Evolutionary conservation across 139 green algal genomes (phyloP).

Genomic region (Picocystis salinarum): DNA sequence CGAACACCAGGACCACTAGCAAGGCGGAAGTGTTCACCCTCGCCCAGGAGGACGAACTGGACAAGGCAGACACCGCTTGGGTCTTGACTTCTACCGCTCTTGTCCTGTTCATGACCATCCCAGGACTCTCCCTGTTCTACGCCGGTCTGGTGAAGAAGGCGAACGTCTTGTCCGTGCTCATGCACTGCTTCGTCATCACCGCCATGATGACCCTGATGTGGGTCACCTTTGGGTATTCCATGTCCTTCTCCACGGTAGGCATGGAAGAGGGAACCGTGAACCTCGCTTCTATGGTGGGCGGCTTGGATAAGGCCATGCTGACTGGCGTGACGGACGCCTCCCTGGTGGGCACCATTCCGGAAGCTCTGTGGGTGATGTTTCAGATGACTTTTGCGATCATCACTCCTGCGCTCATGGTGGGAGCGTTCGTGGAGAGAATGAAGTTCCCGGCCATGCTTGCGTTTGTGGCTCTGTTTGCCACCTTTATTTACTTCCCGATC

Average conservation of each 20-base stretch:
- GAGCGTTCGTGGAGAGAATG: slow-evolving; percentile 18
- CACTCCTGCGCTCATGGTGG: slow-evolving; percentile 19
- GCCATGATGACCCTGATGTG: slow-evolving; percentile 16
- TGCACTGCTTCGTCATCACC: slow-evolving; percentile 13
- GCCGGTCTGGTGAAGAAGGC: slow-evolving; percentile 15
- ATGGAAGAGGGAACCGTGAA: slow-evolving; percentile 3
- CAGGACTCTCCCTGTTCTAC: slow-evolving; percentile 21
- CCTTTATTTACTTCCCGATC: slow-evolving; percentile 17
- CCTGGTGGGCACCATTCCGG: slow-evolving; percentile 13
- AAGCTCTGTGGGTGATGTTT: slow-evolving; percentile 18
- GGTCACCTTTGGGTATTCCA: slow-evolving; percentile 15
- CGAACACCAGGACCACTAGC: too few relatives aligned
- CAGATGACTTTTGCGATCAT: slow-evolving; percentile 26
- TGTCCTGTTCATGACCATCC: slow-evolving; percentile 24
- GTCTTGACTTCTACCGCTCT: slow-evolving; percentile 11
- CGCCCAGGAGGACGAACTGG: too few relatives aligned
- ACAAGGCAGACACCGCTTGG: slow-evolving; percentile 14
- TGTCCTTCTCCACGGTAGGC: slow-evolving; percentile 13
- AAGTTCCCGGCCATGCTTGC: slow-evolving; percentile 16
- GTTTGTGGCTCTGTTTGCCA: slow-evolving; percentile 6
- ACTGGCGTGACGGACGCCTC: slow-evolving; percentile 8
- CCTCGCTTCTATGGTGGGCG: slow-evolving; percentile 11
- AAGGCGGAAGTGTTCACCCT: too few relatives aligned
- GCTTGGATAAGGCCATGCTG: slow-evolving; percentile 18
- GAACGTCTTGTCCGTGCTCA: slow-evolving; percentile 17